These are phyloP conservation scores for Malassezia globosa DNA, from an alignment of 1,284 basidiomycete species.

Conservation along the genomic window DNA sequence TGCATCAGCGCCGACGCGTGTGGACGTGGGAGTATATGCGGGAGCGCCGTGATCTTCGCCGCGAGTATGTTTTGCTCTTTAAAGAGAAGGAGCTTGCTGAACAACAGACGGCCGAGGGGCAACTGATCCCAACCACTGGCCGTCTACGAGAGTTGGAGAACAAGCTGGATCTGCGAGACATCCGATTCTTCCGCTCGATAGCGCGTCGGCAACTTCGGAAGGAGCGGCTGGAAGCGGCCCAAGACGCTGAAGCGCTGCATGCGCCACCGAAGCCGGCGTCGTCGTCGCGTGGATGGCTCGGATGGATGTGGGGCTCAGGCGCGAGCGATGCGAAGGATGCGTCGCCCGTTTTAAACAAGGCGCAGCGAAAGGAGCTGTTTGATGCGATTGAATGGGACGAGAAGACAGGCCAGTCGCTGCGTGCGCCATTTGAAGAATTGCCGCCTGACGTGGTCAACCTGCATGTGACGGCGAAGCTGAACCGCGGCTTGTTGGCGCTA, in stretches of 20 bases:
- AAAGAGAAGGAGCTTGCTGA: constrained; percentile 53
- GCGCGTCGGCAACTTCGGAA: constrained; percentile 78
- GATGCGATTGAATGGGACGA: constrained; percentile 82
- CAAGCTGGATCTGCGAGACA: constrained; percentile 83
- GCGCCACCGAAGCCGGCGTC: constrained; percentile 54
- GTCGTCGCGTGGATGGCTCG: constrained; percentile 34
- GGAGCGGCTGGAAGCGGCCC: constrained; percentile 50
- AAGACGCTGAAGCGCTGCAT: neutral
- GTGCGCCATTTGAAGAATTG: constrained; percentile 45
- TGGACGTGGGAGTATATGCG: constrained; percentile 91
- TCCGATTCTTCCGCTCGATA: constrained; percentile 94
- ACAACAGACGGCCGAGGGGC: neutral
- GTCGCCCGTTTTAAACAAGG: constrained; percentile 61
- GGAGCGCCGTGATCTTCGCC: constrained; percentile 74
- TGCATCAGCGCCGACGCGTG: constrained; percentile 69
- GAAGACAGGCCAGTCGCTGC: constrained; percentile 20
- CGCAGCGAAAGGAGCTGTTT: constrained; percentile 85
- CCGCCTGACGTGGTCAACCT: constrained; percentile 73
- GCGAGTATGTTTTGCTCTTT: constrained; percentile 72
- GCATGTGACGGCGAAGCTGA: constrained; percentile 56
- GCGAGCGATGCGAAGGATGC: constrained; percentile 37
- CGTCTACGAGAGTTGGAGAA: constrained; percentile 61
- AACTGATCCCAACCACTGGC: neutral
- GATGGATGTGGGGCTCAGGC: constrained; percentile 41
- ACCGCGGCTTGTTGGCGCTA: constrained; percentile 38